phyloP scores from a whole-genome alignment of 2,329 filamentous ascomycete genomes.

The Didymellaceae sp. region DNA sequence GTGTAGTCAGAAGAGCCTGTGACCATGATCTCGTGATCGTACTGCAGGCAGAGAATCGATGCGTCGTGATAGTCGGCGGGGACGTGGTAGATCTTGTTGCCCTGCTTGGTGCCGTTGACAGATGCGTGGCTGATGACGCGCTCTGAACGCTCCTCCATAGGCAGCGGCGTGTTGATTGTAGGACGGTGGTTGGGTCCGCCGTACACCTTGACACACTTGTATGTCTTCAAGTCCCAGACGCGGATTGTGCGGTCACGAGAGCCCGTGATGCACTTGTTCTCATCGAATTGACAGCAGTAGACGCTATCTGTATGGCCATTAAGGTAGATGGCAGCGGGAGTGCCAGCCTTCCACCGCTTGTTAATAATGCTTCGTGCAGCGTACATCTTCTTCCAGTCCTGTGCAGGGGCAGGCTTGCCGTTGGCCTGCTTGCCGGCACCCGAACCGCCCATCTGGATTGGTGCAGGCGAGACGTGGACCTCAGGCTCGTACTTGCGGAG shows the following conservation, averaged over 20 bases:
- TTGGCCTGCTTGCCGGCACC: slow-evolving; percentile 60
- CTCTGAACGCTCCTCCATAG: slow-evolving; percentile 50
- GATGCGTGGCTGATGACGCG: slow-evolving; percentile 54
- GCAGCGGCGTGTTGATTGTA: slow-evolving; percentile 55
- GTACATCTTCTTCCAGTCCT: slow-evolving; percentile 88
- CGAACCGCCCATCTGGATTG: slow-evolving; percentile 57
- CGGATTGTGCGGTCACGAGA: slow-evolving; percentile 95
- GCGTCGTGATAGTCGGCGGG: slow-evolving; percentile 76
- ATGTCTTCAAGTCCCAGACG: slow-evolving; percentile 92
- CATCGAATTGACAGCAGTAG: slow-evolving; percentile 97
- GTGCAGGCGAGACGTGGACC: slow-evolving; percentile 53
- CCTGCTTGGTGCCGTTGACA: slow-evolving; percentile 55
- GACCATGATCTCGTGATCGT: slow-evolving; percentile 89
- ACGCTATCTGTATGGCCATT: slow-evolving; percentile 95
- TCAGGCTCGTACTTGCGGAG: slow-evolving; percentile 59
- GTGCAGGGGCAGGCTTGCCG: slow-evolving; percentile 58
- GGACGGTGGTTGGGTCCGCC: slow-evolving; percentile 72
- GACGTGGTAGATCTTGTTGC: slow-evolving; percentile 55
- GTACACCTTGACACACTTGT: slow-evolving; percentile 84
- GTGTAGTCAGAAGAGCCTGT: slow-evolving; percentile 92
- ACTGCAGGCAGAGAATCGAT: slow-evolving; percentile 93
- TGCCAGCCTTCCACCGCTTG: slow-evolving; percentile 78
- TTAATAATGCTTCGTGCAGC: slow-evolving; percentile 77
- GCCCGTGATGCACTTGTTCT: slow-evolving; percentile 96
- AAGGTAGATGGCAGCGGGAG: slow-evolving; percentile 83